Percentiles rank a stretch among this genome's conserved stretches.
phyloP scores from a whole-genome alignment of 2,329 filamentous ascomycete genomes.

The Alternaria sp. region DNA sequence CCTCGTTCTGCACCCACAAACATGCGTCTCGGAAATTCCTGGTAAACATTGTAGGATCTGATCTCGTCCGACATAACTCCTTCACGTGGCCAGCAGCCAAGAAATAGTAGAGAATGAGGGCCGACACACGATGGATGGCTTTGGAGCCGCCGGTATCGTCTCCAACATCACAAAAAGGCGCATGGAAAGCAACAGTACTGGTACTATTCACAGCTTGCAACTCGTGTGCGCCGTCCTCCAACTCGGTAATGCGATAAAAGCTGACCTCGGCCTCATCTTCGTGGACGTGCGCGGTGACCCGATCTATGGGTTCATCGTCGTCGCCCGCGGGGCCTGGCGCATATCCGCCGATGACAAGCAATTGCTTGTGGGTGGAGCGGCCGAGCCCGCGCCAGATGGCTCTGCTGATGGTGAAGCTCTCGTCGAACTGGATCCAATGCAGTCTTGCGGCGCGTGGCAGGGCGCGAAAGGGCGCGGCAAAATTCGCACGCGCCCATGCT shows the following conservation, averaged over 20 bases:
- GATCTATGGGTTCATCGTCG: conserved; percentile 27
- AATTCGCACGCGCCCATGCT: conserved; percentile 28
- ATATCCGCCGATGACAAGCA: conserved; percentile 38
- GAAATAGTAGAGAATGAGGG: conserved; percentile 35
- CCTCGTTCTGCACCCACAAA: conserved; percentile 34
- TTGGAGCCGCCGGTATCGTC: conserved; percentile 34
- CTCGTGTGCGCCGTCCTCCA: conserved; percentile 21
- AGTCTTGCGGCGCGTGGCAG: conserved; percentile 25
- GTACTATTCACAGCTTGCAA: conserved; percentile 34
- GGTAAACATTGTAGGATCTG: conserved; percentile 36
- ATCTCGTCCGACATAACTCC: conserved; percentile 30
- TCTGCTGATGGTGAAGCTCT: conserved; percentile 31
- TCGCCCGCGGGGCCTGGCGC: conserved; percentile 32
- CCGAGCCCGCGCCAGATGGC: conserved; percentile 32
- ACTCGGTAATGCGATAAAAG: conserved; percentile 33
- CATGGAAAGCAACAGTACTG: conserved; percentile 34
- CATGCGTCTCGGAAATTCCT: conserved; percentile 38
- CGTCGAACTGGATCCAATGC: conserved; percentile 34
- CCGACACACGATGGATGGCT: conserved; percentile 35
- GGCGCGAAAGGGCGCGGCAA: conserved; percentile 26
- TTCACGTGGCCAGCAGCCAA: conserved; percentile 32
- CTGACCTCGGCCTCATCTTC: conserved; percentile 35
- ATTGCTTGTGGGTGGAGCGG: conserved; percentile 35
- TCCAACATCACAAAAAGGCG: conserved; percentile 36
- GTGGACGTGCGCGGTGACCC: conserved; percentile 37